Evolutionary conservation across 1,139 yeast species (phyloP).

Genomic region (Zygotorulaspora mrakii): DNA sequence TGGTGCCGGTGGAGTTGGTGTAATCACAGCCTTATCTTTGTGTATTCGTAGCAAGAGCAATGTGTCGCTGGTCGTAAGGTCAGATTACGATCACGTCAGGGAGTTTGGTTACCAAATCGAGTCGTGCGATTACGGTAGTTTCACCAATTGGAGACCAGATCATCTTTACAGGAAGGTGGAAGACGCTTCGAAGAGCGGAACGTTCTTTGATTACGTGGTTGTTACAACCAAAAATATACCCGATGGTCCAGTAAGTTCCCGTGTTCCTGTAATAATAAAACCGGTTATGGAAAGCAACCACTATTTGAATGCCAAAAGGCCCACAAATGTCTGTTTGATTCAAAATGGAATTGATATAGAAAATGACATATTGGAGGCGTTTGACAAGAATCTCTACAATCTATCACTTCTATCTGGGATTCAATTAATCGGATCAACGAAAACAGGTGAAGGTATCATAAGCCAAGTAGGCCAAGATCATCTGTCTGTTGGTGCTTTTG

Average conservation of each 20-base stretch:
- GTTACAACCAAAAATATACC: conserved; percentile 59
- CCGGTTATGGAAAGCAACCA: conserved; percentile 43
- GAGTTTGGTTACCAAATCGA: conserved; percentile 46
- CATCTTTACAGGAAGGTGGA: conserved; percentile 39
- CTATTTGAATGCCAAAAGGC: conserved; percentile 14
- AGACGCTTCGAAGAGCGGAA: conserved; percentile 43
- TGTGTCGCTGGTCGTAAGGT: conserved; percentile 51
- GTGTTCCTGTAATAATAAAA: conserved; percentile 45
- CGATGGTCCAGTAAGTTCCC: conserved; percentile 41
- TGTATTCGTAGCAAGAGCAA: conserved; percentile 37
- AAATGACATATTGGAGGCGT: conserved; percentile 44
- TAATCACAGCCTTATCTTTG: conserved; percentile 51
- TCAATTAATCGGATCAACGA: conserved; percentile 45
- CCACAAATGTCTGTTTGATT: conserved; percentile 46
- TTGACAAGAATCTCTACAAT: conserved; percentile 38
- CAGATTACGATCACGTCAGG: conserved; percentile 47
- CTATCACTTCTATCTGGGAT: conserved; percentile 49
- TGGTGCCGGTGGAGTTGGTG: conserved; percentile 62
- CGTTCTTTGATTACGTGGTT: conserved; percentile 50
- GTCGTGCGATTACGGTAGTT: conserved; percentile 50
- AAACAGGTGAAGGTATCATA: conserved; percentile 31
- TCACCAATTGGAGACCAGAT: conserved; percentile 48
- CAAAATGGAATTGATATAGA: conserved; percentile 63
- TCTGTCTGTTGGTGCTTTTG: conserved; percentile 47
- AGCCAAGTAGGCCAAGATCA: conserved; percentile 36